These are phyloP conservation scores for Amanita rubescens DNA, from an alignment of 768 basidiomycete species.

Conservation along the genomic window DNA sequence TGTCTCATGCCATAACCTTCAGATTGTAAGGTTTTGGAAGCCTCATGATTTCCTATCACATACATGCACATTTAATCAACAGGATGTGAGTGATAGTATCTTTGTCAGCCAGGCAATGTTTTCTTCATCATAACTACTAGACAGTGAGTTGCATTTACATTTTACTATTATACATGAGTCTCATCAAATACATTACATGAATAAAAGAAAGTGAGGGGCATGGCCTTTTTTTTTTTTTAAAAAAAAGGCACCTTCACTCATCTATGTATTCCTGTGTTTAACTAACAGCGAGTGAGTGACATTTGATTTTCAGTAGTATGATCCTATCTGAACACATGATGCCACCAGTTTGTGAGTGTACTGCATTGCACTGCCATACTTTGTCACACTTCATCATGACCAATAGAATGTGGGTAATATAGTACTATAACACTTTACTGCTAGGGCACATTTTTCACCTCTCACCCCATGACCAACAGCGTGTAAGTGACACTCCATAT, in stretches of 20 bases:
- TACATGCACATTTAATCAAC: background rate
- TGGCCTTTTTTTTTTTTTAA: background rate
- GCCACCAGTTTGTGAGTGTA: no score
- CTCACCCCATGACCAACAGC: no score
- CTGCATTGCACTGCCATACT: no score
- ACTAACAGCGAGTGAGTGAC: background rate
- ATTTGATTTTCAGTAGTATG: background rate
- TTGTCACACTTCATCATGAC: no score
- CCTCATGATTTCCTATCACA: no score
- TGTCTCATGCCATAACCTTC: no score
- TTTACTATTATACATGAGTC: background rate
- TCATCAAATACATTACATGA: background rate
- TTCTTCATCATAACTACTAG: background rate
- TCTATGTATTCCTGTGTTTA: background rate
- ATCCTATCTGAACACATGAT: no score
- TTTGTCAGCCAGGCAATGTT: background rate
- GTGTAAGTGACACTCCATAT: no score
- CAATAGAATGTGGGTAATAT: no score
- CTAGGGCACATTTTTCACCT: no score
- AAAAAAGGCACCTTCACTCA: background rate
- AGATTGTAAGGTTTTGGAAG: no score
- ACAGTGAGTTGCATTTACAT: background rate
- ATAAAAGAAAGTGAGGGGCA: background rate
- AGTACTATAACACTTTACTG: no score
- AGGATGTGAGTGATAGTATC: background rate